A percentile compares a stretch with the other conserved stretches of the same genome.
Evolutionary conservation across 116 monocot species (phyloP).

Genomic region (Cymodocea nodosa): DNA sequence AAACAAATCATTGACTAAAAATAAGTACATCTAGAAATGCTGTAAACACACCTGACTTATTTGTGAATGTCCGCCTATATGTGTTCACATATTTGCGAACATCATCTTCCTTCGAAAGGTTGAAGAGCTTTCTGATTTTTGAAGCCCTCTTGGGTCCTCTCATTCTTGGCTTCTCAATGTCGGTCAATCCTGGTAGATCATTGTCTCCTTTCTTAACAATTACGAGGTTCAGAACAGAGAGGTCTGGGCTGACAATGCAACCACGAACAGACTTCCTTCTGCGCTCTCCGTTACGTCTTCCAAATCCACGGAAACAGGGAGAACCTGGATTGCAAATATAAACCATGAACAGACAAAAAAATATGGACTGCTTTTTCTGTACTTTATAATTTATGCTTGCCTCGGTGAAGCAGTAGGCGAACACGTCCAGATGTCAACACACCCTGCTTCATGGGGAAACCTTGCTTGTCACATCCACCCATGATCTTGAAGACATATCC

Average conservation of each 20-base stretch:
- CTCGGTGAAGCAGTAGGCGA: slow-evolving; percentile 33
- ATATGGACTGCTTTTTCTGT: not conserved
- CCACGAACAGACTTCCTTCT: slow-evolving; percentile 54
- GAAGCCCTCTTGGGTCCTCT: slow-evolving; percentile 39
- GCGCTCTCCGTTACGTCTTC: slow-evolving; percentile 45
- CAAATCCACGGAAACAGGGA: slow-evolving; percentile 53
- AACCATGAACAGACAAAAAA: not conserved
- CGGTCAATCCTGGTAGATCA: slow-evolving; percentile 7
- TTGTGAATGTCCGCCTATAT: slow-evolving; percentile 11
- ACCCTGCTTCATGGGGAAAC: slow-evolving; percentile 52
- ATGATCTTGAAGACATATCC: slow-evolving; percentile 45
- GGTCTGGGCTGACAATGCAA: slow-evolving; percentile 47
- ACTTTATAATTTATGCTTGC: not conserved
- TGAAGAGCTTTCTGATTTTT: slow-evolving; percentile 11
- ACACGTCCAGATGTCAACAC: slow-evolving; percentile 36
- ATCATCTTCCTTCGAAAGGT: slow-evolving; percentile 19
- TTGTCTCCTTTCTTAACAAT: slow-evolving; percentile 30
- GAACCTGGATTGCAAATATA: slow-evolving; percentile 17
- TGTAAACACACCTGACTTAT: slow-evolving; percentile 12
- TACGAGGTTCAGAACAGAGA: slow-evolving; percentile 41
- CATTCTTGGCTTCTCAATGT: slow-evolving; percentile 42
- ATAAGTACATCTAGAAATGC: not conserved
- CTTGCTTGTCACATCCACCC: slow-evolving; percentile 47
- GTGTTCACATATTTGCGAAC: slow-evolving; percentile 35
- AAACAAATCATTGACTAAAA: not conserved